phyloP scores from a whole-genome alignment of 108 stramenopile species.

The Asterionellopsis glacialis region DNA sequence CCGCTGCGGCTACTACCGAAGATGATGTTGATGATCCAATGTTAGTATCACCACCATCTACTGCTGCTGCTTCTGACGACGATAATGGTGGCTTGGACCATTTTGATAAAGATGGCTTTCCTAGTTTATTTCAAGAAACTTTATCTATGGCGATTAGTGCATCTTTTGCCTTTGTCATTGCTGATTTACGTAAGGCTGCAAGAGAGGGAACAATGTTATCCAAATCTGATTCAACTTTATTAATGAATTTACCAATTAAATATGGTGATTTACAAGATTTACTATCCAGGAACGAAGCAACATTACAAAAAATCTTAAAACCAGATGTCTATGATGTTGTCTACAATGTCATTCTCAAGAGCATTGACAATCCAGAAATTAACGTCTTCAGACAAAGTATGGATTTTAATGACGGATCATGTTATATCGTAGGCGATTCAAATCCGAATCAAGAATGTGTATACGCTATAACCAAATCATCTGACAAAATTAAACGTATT shows the following conservation, averaged over 20 bases:
- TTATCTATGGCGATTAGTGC: not conserved
- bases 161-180: not conserved
- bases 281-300: not conserved
- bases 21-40: too few relatives aligned
- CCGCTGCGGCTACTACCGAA: too few relatives aligned
- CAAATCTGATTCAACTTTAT: not conserved
- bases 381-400: not conserved
- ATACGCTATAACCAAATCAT: not conserved
- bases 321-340: not conserved
- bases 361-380: not conserved
- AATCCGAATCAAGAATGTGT: conserved; percentile 1
- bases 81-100: too few relatives aligned
- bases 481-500: not conserved
- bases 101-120: too few relatives aligned
- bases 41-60: too few relatives aligned
- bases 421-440: not conserved
- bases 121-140: not conserved
- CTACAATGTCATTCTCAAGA: not conserved
- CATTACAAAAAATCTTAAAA: not conserved
- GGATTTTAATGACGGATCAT: not conserved
- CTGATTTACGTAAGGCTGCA: not conserved
- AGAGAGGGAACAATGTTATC: not conserved
- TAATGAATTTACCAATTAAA: not conserved
- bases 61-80: too few relatives aligned
- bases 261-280: not conserved